Base-by-base conservation (phyloP, 2,329 filamentous ascomycete genomes). In the Stagonosporopsis rhizophila region DNA sequence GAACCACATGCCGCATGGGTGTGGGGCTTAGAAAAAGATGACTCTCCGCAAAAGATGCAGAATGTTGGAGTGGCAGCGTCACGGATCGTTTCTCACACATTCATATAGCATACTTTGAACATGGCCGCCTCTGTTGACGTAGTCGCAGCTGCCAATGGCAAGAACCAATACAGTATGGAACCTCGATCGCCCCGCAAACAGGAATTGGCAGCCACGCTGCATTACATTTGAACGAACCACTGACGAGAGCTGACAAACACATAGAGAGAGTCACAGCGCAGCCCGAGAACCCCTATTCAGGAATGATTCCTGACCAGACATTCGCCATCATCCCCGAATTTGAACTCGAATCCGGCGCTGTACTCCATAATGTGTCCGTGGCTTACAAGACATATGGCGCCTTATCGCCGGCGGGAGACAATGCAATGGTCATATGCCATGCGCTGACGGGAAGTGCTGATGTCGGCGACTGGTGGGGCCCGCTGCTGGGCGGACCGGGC, bases 261-360 rank as follows among this genome's bases (percentile, higher is more conserved):
- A 20, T 44, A 79, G 77, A 67, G 51, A 71, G 69, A 64, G 67
- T 75, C n/a, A 67, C 68, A 11, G 62, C 85, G 52, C 92, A 97
- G 77, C 87, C 90, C 70, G 94, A 97, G 80, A 99, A 98, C 79
- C 94, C 93, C 27, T 98, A 93, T 75, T 87, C 91, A 58, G 79
- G 83, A 62, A 83, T 98, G 71, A 96, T 99, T 48, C 89, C 92
- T 48, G 89, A 96, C 69, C 95, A 98, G 79, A 84, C 89, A 50
- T 89, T 96, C 70, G 92, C 90, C 54, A 86, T 95, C 58, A 86
- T 99, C 52, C 94, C 95, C 2, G 88, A 88, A 23, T 96, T 97
- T 76, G 92, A 89, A 8, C 89, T 99, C 64, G 95, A 99, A 77
- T 98, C 93, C 2, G 95, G 95, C 44, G 91, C 90, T 22, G 89